Percentiles rank a stretch among this genome's conserved stretches.
Evolutionary conservation across 345 rosid species (phyloP).

Genomic region (Aquilaria malaccensis): DNA sequence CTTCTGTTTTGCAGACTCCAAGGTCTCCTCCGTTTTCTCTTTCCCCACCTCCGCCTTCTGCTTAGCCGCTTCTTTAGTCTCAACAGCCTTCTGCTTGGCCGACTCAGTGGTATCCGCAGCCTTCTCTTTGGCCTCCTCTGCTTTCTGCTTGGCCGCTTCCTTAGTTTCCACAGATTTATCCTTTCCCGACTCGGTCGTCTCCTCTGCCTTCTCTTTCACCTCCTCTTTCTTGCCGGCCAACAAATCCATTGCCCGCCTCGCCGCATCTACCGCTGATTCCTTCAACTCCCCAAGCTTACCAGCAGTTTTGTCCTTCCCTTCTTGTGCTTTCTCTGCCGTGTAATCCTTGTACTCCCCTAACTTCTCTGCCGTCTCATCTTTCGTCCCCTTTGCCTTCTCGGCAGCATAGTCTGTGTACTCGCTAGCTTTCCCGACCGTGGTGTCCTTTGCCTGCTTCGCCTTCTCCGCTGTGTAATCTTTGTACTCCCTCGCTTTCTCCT

Average conservation of each 20-base stretch:
- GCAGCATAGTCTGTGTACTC: constrained; percentile 20
- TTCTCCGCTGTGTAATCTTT: constrained; percentile 18
- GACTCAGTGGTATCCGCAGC: too few species aligned
- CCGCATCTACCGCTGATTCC: constrained; percentile 50
- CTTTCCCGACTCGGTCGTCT: constrained; percentile 16
- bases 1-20: too few species aligned
- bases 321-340: constrained; percentile 20
- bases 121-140: constrained; percentile 4
- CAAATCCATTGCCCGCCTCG: constrained; percentile 44
- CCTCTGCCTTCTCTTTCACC: constrained; percentile 39
- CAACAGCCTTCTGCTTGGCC: constrained; percentile 38
- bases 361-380: constrained; percentile 14
- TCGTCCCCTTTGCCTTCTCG: constrained; percentile 4
- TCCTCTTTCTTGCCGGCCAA: constrained; percentile 53
- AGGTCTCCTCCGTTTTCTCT: constrained; percentile 34
- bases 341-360: constrained; percentile 18
- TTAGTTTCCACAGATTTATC: background rate
- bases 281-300: constrained; percentile 37
- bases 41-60: constrained; percentile 36
- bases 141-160: too few species aligned
- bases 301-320: constrained; percentile 27
- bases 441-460: constrained; percentile 22
- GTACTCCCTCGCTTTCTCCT: constrained; percentile 20
- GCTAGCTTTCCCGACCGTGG: constrained; percentile 12
- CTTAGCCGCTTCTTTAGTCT: constrained; percentile 18